Conservation (phyloP, 2,329 filamentous ascomycete species). For the Aureobasidium sp. region DNA sequence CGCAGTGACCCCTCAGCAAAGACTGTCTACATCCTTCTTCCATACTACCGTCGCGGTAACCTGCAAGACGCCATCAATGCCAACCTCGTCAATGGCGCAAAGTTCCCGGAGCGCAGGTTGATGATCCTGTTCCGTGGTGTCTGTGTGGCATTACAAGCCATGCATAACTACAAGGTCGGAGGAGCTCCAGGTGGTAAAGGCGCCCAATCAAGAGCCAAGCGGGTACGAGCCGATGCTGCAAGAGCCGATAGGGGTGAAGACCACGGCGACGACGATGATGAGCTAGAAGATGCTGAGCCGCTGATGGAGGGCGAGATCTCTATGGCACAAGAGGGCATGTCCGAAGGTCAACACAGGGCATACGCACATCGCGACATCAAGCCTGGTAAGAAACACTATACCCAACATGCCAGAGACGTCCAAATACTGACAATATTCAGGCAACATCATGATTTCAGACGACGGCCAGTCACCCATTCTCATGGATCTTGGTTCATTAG, state of each 20-base stretch:
- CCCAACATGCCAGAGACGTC: neutral
- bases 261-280: conserved; percentile 49
- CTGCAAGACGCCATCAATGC: conserved; percentile 98
- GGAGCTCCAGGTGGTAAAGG: conserved; percentile 46
- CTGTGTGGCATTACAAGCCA: conserved; percentile 75
- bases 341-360: conserved; percentile 62
- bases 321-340: conserved; percentile 59
- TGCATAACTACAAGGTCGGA: conserved; percentile 79
- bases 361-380: conserved; percentile 98
- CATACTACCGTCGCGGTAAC: conserved; percentile 92
- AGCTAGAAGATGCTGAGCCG: conserved; percentile 69
- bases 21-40: conserved; percentile 92
- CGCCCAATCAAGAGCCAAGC: conserved; percentile 49
- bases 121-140: conserved; percentile 91
- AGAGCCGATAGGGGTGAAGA: conserved; percentile 45
- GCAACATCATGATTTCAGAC: conserved; percentile 98
- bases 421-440: conserved; percentile 27
- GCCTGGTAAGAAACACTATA: conserved; percentile 56
- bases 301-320: conserved; percentile 74
- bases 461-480: conserved; percentile 81
- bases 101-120: conserved; percentile 78
- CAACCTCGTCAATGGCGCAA: conserved; percentile 89
- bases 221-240: conserved; percentile 49
- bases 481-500: conserved; percentile 93
- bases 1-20: conserved; percentile 61